Evolutionary conservation across 2,329 filamentous ascomycete genomes (phyloP).

Genomic region (Alternaria consortialis): DNA sequence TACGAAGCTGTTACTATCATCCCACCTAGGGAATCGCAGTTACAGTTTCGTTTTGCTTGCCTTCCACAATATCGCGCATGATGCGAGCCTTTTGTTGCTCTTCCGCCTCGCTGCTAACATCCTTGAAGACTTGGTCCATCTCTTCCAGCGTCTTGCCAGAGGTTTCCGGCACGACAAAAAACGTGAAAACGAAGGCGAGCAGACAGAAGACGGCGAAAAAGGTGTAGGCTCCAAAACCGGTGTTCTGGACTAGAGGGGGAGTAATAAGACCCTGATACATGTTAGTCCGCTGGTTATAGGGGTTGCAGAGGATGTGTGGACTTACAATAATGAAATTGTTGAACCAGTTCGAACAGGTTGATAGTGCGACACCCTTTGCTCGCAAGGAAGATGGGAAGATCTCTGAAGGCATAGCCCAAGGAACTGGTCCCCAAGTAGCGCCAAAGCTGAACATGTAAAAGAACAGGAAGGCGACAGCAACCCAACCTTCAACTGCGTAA

Average conservation of each 20-base stretch:
- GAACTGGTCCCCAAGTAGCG: slow-evolving; percentile 64
- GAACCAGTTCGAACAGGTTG: slow-evolving; percentile 70
- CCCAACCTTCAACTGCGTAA: slow-evolving; percentile 64
- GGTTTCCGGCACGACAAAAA: slow-evolving; percentile 49
- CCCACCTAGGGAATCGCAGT: not conserved
- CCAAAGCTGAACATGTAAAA: slow-evolving; percentile 72
- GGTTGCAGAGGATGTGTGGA: not conserved
- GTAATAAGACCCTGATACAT: slow-evolving; percentile 66
- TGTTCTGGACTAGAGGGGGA: slow-evolving; percentile 69
- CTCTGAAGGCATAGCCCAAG: slow-evolving; percentile 62
- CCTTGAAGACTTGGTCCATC: slow-evolving; percentile 51
- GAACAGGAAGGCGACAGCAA: slow-evolving; percentile 66
- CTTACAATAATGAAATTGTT: slow-evolving; percentile 68
- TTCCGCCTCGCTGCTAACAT: slow-evolving; percentile 48
- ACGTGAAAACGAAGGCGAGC: slow-evolving; percentile 47
- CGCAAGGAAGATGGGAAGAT: slow-evolving; percentile 70
- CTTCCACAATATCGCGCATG: slow-evolving; percentile 41
- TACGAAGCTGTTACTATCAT: not conserved
- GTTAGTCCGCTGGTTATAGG: slow-evolving; percentile 52
- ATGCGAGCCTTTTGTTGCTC: slow-evolving; percentile 45
- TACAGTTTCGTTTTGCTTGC: slow-evolving; percentile 11
- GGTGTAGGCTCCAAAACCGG: slow-evolving; percentile 55
- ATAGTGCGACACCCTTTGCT: slow-evolving; percentile 72
- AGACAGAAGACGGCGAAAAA: slow-evolving; percentile 52
- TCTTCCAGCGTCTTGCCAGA: slow-evolving; percentile 47